Evolutionary conservation across 1,284 basidiomycete genomes (phyloP).

Genomic region (Marasmius tenuissimus): DNA sequence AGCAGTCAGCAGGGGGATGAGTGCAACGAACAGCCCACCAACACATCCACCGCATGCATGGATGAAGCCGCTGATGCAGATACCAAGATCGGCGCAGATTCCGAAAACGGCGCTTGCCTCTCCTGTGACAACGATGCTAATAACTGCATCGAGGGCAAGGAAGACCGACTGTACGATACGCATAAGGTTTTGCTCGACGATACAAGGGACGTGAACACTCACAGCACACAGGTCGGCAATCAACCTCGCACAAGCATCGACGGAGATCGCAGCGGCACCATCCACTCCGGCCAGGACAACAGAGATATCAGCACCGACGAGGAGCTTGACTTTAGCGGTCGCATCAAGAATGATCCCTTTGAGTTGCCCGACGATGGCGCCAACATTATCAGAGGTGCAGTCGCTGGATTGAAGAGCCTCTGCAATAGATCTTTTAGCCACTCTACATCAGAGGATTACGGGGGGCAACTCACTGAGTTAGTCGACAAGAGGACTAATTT

Average conservation of each 20-base stretch:
- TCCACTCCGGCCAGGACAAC: background rate
- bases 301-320: background rate
- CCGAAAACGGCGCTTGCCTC: background rate
- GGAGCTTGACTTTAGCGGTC: background rate
- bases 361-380: background rate
- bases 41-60: background rate
- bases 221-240: background rate
- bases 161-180: background rate
- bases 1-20: background rate
- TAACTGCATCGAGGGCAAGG: background rate
- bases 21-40: background rate
- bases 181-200: too few species aligned
- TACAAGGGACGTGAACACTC: too few species aligned
- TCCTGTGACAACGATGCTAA: background rate
- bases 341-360: background rate
- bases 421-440: background rate
- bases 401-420: background rate
- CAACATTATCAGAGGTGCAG: background rate
- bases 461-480: background rate
- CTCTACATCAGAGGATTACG: background rate
- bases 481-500: background rate
- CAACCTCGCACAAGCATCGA: background rate
- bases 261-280: background rate
- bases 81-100: background rate
- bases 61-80: background rate